Evolutionary conservation across 78 protist genomes (phyloP).

Genomic region (Pigoraptor vietnamica): DNA sequence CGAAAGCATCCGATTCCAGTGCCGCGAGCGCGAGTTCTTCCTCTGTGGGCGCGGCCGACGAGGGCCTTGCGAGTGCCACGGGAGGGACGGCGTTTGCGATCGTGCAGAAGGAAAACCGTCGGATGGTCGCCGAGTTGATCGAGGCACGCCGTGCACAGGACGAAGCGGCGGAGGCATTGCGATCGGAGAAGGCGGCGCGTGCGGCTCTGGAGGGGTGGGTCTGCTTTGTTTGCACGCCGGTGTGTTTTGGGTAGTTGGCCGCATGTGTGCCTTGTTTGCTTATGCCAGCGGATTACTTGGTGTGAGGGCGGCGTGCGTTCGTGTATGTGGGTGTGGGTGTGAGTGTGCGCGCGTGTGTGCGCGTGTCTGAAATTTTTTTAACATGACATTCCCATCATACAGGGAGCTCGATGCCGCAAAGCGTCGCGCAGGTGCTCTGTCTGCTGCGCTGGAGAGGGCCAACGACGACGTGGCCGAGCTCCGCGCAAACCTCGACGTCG

Average conservation of each 20-base stretch:
- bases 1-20: too few species aligned
- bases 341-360: not conserved
- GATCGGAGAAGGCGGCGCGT: not conserved
- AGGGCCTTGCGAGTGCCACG: not conserved
- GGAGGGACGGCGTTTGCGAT: not conserved
- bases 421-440: not conserved
- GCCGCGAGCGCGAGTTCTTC: too few species aligned
- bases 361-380: not conserved
- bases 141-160: not conserved
- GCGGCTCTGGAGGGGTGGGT: not conserved
- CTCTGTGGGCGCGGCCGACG: not conserved
- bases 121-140: not conserved
- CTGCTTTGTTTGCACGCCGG: not conserved
- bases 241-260: too few species aligned
- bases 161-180: not conserved
- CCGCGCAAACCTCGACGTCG: not conserved
- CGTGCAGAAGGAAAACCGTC: not conserved
- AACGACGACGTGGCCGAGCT: not conserved
- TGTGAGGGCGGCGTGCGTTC: not conserved
- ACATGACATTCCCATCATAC: too few species aligned
- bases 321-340: not conserved
- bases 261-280: too few species aligned
- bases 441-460: not conserved
- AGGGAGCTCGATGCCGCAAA: not conserved
- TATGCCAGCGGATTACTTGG: too few species aligned